These are phyloP conservation scores for Trypanosoma avium DNA, from an alignment of 208 protist genomes.

Conservation along the genomic window DNA sequence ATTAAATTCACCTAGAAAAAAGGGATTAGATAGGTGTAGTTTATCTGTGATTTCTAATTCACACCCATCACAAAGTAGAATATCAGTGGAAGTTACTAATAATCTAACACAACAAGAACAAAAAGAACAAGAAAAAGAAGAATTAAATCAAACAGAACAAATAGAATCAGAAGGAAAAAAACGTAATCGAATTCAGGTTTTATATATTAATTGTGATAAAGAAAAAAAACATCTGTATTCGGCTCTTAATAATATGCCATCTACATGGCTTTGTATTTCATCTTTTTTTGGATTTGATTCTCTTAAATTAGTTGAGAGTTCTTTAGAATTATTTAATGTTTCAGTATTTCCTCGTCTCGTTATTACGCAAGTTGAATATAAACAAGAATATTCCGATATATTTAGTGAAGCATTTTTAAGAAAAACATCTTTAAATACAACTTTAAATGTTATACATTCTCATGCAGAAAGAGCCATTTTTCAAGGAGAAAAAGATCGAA, in stretches of 20 bases:
- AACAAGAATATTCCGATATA: neutral
- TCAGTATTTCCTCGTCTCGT: conserved; percentile 59
- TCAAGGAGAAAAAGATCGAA: neutral
- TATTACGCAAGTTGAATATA: conserved; percentile 28
- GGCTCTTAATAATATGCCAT: conserved; percentile 40
- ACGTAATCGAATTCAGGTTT: conserved; percentile 29
- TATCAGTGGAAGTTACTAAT: neutral
- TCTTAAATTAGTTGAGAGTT: conserved; percentile 8
- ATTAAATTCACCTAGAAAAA: neutral
- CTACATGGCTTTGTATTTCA: conserved; percentile 49
- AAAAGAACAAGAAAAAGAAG: conserved; percentile 1
- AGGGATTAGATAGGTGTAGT: neutral
- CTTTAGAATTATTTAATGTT: conserved; percentile 40
- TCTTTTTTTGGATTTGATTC: conserved; percentile 7
- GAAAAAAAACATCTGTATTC: conserved; percentile 29
- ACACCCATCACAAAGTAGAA: too few species aligned
- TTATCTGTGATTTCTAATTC: too few species aligned
- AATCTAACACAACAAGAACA: neutral
- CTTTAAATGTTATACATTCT: neutral
- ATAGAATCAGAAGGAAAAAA: neutral
- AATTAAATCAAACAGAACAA: neutral
- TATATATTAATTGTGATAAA: conserved; percentile 69
- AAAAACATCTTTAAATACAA: neutral
- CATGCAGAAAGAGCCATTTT: conserved; percentile 11
- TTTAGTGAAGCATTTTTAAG: neutral